Conservation (phyloP, 2,329 filamentous ascomycete species). For the Monosporascus sp. region DNA sequence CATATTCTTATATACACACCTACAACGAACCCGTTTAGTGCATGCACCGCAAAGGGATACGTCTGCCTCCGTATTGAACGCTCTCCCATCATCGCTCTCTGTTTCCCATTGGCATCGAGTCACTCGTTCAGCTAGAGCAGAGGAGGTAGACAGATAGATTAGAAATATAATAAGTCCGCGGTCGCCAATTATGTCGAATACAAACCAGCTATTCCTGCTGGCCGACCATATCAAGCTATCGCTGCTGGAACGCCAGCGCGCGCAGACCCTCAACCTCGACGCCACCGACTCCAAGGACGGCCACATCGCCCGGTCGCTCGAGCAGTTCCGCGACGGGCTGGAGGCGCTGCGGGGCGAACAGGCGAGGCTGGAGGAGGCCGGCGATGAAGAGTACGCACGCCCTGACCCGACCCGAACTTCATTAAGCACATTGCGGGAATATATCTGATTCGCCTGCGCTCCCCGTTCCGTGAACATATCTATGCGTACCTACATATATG, state of each 20-base stretch:
- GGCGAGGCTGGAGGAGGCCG: constrained; percentile 56
- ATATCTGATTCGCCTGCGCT: background rate
- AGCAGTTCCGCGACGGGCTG: constrained; percentile 78
- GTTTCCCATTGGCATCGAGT: no score
- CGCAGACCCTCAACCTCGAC: constrained; percentile 72
- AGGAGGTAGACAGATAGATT: background rate
- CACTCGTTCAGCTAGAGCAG: no score
- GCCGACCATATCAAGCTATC: constrained; percentile 97
- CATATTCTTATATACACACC: no score
- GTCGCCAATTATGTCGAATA: constrained; percentile 43
- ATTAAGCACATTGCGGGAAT: no score
- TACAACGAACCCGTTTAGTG: no score
- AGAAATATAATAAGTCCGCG: background rate
- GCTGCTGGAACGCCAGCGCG: constrained; percentile 83
- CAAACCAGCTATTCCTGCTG: constrained; percentile 80
- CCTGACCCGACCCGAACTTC: constrained; percentile 1
- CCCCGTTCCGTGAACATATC: background rate
- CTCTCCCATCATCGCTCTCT: no score
- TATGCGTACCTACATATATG: background rate
- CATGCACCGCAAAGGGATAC: no score
- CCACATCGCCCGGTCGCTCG: constrained; percentile 81
- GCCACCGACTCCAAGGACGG: constrained; percentile 76
- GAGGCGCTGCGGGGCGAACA: constrained; percentile 61
- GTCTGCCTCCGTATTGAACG: no score
- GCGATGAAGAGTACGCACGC: constrained; percentile 55